phyloP scores from a whole-genome alignment of 179 eudicot genomes.

The Drosera spatulata region DNA sequence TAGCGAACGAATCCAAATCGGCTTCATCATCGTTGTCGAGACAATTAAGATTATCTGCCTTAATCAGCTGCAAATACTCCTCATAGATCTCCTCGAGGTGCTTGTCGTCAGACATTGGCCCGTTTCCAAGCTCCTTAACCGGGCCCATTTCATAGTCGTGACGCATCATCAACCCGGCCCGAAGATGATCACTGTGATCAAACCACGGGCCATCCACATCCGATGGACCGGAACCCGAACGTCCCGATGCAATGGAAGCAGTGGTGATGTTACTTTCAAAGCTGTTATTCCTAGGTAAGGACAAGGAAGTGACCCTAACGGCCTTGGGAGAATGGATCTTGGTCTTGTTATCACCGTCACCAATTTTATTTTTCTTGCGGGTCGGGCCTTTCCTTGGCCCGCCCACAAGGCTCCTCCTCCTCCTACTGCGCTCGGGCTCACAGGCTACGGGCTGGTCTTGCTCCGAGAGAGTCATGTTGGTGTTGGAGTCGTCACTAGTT shows the following conservation, averaged over 20 bases:
- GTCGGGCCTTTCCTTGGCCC: not conserved
- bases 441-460: not conserved
- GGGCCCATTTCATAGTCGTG: too few relatives aligned
- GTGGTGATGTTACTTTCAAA: not conserved
- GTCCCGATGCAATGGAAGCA: not conserved
- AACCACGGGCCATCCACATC: not conserved
- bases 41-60: constrained; percentile 9
- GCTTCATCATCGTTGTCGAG: not conserved
- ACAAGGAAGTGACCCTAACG: constrained; percentile 17
- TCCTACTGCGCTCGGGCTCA: constrained; percentile 9
- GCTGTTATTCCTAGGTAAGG: constrained; percentile 22
- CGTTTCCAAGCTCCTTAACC: not conserved
- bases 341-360: not conserved
- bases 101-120: not conserved
- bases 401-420: constrained; percentile 7
- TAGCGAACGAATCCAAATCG: constrained; percentile 32
- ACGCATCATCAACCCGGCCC: too few relatives aligned
- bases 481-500: not conserved
- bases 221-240: not conserved
- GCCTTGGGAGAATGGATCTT: constrained; percentile 41
- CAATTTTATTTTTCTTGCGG: not conserved
- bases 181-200: not conserved
- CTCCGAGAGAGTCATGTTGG: not conserved
- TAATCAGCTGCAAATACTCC: constrained; percentile 29
- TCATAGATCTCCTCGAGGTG: constrained; percentile 26